A percentile compares a stretch with the other conserved stretches of the same genome.
Evolutionary conservation across 805 yeast genomes (phyloP).

Genomic region (Saccharomycodes ludwigii): DNA sequence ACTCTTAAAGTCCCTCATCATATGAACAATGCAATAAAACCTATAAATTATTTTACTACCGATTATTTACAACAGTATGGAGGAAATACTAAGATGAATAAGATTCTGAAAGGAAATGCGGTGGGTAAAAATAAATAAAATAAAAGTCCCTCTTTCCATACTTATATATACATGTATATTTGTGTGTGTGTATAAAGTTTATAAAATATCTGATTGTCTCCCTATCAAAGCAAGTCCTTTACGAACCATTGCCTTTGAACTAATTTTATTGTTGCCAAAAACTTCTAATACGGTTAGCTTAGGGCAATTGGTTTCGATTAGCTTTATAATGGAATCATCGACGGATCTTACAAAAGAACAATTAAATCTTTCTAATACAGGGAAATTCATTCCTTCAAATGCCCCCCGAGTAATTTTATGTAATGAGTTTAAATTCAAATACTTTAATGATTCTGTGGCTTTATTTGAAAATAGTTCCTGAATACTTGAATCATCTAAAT

Average conservation of each 20-base stretch:
- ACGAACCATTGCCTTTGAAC: conserved; percentile 39
- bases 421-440: conserved; percentile 65
- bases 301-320: conserved; percentile 46
- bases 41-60: conserved; percentile 14
- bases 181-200: too few relatives aligned
- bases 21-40: conserved; percentile 36
- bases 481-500: conserved; percentile 51
- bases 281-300: conserved; percentile 60
- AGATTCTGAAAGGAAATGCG: too few relatives aligned
- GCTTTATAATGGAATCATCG: conserved; percentile 54
- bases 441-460: conserved; percentile 44
- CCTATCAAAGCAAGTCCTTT: conserved; percentile 56
- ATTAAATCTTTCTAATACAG: conserved; percentile 57
- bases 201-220: conserved; percentile 54
- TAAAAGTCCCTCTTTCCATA: too few relatives aligned
- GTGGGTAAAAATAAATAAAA: too few relatives aligned
- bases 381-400: conserved; percentile 37
- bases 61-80: too few relatives aligned
- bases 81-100: too few relatives aligned
- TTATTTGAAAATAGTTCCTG: conserved; percentile 51
- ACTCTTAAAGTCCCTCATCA: conserved; percentile 53
- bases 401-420: conserved; percentile 39
- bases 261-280: conserved; percentile 65
- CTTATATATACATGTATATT: too few relatives aligned
- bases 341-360: conserved; percentile 69